Base-by-base conservation (phyloP, 2,329 filamentous ascomycete species). In the Didymella keratinophila region DNA sequence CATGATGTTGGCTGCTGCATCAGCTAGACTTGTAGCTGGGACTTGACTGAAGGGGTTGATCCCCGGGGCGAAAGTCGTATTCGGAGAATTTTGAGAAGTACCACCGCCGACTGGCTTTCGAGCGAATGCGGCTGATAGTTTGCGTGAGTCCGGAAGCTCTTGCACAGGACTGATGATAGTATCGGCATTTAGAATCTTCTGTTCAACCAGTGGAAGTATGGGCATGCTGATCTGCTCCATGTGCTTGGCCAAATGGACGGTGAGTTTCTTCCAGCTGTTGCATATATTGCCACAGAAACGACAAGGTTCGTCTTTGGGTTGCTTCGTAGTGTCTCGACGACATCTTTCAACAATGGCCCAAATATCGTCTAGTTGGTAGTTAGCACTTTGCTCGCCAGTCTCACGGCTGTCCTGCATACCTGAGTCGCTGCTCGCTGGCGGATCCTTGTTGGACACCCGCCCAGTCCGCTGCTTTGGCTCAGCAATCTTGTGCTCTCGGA, bases 141-240 rank as follows among this genome's bases (percentile, higher is more conserved):
- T 75, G 41, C 72, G 71, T 23, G 65, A 67, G 44, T 76, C 73
- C 20, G 74, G 70, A 37, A 74, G 62, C 53, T 76, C 75, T 10
- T 76, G 72, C 4, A 78, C 70, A 9, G 76, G 74, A 37, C 73
- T 76, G 50, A 76, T 75, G 45, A 76, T 71, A 8, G 74, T 74
- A 48, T 76, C 74, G 8, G 71, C 73, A 39, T 72, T 73, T 25
- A 78, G 67, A 11, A 74, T 70, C 56, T 77, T 78, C 48, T 77
- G 71, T 34, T 78, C 73, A 2, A 79, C 75, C 27, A 79, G 68
- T 7, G 72, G 67, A 12, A 96, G 81, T 30, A 97, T 86, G 0
- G 93, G 93, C 71, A 97, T 85, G 69, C 91, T 91, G 71, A 97
- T 90, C 65, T 92, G 88, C 76, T 97, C 92, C 92, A 97, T 95